Evolutionary conservation across 2,329 filamentous ascomycete species (phyloP).

Genomic region (Cytospora schulzeri): DNA sequence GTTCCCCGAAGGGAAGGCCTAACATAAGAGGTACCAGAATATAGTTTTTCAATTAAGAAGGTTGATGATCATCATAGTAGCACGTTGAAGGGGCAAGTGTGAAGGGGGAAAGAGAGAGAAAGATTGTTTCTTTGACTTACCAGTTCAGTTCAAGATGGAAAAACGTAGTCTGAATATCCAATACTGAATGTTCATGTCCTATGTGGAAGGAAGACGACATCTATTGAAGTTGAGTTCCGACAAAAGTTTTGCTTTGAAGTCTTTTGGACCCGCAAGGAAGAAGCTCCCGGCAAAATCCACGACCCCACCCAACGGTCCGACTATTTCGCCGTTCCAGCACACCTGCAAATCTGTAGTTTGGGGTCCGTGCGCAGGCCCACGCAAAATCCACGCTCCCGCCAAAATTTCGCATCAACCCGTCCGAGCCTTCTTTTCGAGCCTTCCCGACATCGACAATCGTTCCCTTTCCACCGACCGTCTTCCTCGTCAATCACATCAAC

Average conservation of each 20-base stretch:
- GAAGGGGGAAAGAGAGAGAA: slow-evolving; percentile 23
- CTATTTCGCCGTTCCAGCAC: not conserved
- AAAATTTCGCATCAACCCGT: slow-evolving; percentile 22
- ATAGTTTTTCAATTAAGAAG: slow-evolving; percentile 51
- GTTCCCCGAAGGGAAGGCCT: slow-evolving; percentile 57
- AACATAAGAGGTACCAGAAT: slow-evolving; percentile 99
- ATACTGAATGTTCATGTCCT: not conserved
- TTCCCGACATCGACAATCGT: slow-evolving; percentile 32
- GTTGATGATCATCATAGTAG: slow-evolving; percentile 72
- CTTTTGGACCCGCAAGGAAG: not conserved
- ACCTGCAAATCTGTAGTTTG: not conserved
- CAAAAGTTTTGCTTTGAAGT: not conserved
- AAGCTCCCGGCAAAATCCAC: not conserved
- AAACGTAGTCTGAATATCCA: not conserved
- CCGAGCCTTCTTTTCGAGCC: slow-evolving; percentile 25
- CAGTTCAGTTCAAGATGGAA: slow-evolving; percentile 20
- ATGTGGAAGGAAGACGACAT: not conserved
- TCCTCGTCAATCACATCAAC: slow-evolving; percentile 34
- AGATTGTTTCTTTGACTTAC: slow-evolving; percentile 38
- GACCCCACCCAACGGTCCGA: slow-evolving; percentile 1
- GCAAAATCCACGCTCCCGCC: slow-evolving; percentile 14
- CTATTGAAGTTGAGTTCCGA: not conserved
- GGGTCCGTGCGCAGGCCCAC: slow-evolving; percentile 4
- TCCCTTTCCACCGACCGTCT: slow-evolving; percentile 32
- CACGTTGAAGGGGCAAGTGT: slow-evolving; percentile 26